Conservation (phyloP, 2,329 filamentous ascomycete species). For the Graphilbum ipis-grandicollis region DNA sequence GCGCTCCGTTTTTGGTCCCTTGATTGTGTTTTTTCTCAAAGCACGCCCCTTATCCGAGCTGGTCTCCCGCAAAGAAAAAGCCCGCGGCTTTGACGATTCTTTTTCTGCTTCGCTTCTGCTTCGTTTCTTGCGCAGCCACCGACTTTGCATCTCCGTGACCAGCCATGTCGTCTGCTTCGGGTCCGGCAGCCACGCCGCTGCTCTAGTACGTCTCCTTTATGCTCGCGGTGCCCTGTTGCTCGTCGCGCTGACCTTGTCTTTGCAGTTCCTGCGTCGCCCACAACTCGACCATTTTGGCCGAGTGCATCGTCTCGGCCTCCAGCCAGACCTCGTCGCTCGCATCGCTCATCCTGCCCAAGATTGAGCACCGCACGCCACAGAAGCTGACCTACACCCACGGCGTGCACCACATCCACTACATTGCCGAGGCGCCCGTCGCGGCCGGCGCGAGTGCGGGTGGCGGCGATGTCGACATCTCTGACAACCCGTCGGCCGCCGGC, state of each 20-base stretch:
- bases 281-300: slow-evolving; percentile 79
- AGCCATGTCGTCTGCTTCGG: too few relatives aligned
- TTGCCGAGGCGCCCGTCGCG: slow-evolving; percentile 63
- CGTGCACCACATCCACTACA: slow-evolving; percentile 86
- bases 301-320: slow-evolving; percentile 76
- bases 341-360: slow-evolving; percentile 88
- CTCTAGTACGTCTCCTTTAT: too few relatives aligned
- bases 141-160: too few relatives aligned
- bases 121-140: too few relatives aligned
- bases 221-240: too few relatives aligned
- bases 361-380: slow-evolving; percentile 60
- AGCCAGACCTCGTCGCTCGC: slow-evolving; percentile 75
- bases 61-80: too few relatives aligned
- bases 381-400: slow-evolving; percentile 93
- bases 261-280: slow-evolving; percentile 81
- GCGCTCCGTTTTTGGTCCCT: too few relatives aligned
- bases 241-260: neutral
- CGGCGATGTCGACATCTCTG: slow-evolving; percentile 40
- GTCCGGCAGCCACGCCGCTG: too few relatives aligned
- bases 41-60: too few relatives aligned
- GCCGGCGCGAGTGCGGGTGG: slow-evolving; percentile 20
- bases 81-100: too few relatives aligned
- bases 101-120: too few relatives aligned
- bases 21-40: too few relatives aligned
- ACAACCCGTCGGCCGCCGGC: slow-evolving; percentile 47